phyloP scores from a whole-genome alignment of 371 early-diverging fungal genomes.

The Fennellomyces sp. region DNA sequence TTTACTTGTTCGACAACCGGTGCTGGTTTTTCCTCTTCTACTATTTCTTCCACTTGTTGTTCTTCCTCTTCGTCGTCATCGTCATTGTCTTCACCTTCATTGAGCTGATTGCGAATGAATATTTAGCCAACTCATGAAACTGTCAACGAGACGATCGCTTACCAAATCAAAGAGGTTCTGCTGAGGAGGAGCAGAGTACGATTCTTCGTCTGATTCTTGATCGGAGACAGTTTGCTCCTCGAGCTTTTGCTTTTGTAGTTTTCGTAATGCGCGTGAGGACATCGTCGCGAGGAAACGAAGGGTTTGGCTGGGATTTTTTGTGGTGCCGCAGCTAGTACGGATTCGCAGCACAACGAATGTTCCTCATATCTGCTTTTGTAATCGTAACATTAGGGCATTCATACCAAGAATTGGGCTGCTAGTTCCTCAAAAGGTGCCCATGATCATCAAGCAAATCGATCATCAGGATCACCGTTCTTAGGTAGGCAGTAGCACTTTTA shows the following conservation, averaged over 20 bases:
- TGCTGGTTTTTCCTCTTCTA: not conserved
- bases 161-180: slow-evolving; percentile 76
- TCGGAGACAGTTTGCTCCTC: slow-evolving; percentile 20
- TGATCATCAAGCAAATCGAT: too few relatives aligned
- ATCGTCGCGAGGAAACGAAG: too few relatives aligned
- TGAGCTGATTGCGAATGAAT: slow-evolving; percentile 18
- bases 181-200: slow-evolving; percentile 14
- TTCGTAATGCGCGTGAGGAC: slow-evolving; percentile 50
- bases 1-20: not conserved
- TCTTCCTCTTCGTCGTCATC: slow-evolving; percentile 38
- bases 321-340: too few relatives aligned
- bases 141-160: slow-evolving; percentile 12
- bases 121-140: not conserved
- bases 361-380: too few relatives aligned
- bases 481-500: too few relatives aligned
- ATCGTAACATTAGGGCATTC: too few relatives aligned
- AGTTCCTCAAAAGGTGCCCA: too few relatives aligned
- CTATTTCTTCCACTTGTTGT: slow-evolving; percentile 25
- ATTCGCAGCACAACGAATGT: too few relatives aligned
- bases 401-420: too few relatives aligned
- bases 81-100: slow-evolving; percentile 43
- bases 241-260: slow-evolving; percentile 40
- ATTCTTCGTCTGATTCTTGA: slow-evolving; percentile 38
- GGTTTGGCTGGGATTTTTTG: too few relatives aligned
- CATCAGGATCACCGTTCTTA: too few relatives aligned